Base-by-base conservation (phyloP, 192 early-diverging fungal species). In the Backusella macrospora region DNA sequence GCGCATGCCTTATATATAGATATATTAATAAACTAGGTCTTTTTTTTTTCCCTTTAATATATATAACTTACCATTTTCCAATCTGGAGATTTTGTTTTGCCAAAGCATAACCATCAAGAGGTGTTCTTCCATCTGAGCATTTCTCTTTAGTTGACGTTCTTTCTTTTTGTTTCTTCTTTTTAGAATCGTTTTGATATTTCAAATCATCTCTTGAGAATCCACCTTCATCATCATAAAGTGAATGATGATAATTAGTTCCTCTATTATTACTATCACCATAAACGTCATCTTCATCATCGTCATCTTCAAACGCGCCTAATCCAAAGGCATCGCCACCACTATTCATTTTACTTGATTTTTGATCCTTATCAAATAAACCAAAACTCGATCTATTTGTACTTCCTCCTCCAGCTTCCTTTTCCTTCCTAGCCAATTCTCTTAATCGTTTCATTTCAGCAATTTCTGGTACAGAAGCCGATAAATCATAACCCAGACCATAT, bases 401-500 rank as follows among this genome's bases (percentile, higher is more conserved):
- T 10, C 67, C 10, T 18, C 37, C 18, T 34, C 44, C 49, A 3
- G 7, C 39, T 0, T 21, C 38, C 9, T 47, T 16, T 5, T 59
- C 55, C 1, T 45, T 65, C 21, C n/a, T 65, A 37, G 48, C 67
- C n/a, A 73, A 29, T 18, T 62, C 71, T 26, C 80, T 65, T 55
- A 92, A 89, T 68, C 71, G 70, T 39, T 65, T 70, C 64, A 82
- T 78, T 39, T 75, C 76, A 29, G 73, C 76, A 15, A 82, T 71
- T 59, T 93, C 90, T n/a, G 91, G 89, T 1, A 88, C 90, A 45
- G 87, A 72, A 14, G 80, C 79, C 62, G 86, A 87, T 10, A 91
- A 87, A 73, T 95, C 88, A 68, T 86, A 96, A 0, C 93, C 94
- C 16, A 94, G 49, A 2, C 94, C 94, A 62, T 75, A 86, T 5